A percentile compares a stretch with the other conserved stretches of the same genome.
These are phyloP conservation scores for Penicillium desertorum DNA, from an alignment of 495 filamentous ascomycete genomes.

Conservation along the genomic window DNA sequence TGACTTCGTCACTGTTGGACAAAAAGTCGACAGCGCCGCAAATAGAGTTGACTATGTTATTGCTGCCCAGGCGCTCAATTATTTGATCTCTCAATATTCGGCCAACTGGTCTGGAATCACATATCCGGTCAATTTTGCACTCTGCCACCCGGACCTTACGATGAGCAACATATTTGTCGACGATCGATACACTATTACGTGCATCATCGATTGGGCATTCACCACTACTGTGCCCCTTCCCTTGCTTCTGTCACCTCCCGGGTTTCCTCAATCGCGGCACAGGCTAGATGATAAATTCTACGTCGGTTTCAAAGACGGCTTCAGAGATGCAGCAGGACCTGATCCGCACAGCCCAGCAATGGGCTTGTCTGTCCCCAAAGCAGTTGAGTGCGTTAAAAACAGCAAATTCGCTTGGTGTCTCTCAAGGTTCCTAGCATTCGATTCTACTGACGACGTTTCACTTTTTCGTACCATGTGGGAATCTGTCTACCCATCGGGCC, in stretches of 20 bases:
- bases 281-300: not conserved
- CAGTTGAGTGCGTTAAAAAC: not conserved
- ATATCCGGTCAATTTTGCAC: not conserved
- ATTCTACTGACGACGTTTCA: not conserved
- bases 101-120: not conserved
- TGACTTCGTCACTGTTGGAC: not conserved
- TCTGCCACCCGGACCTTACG: not conserved
- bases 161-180: not conserved
- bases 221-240: not conserved
- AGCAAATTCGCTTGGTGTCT: not conserved
- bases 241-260: not conserved
- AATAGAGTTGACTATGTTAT: constrained; percentile 1
- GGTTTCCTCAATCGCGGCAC: not conserved
- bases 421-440: not conserved
- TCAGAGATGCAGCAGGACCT: not conserved
- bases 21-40: not conserved
- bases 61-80: not conserved
- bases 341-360: not conserved
- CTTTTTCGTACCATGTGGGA: constrained; percentile 3
- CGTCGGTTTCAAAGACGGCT: not conserved
- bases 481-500: not conserved
- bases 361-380: not conserved
- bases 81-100: not conserved
- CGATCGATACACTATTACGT: not conserved
- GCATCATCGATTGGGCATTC: not conserved